Conservation (phyloP, 2,329 filamentous ascomycete genomes). For the Fusarium napiforme region DNA sequence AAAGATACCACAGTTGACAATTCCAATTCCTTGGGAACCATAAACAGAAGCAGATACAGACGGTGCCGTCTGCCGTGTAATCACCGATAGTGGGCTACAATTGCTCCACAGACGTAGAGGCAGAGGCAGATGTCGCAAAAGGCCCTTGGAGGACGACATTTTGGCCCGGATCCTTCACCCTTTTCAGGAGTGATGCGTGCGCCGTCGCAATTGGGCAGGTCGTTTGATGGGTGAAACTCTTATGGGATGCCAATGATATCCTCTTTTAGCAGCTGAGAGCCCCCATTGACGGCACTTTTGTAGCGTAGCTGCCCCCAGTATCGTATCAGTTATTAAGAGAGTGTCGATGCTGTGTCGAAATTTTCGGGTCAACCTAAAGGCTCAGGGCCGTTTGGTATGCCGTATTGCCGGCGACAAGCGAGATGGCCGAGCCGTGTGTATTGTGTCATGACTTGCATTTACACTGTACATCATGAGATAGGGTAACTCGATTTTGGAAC, state of each 20-base stretch:
- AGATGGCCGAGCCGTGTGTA: conserved; percentile 35
- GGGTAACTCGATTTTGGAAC: not conserved
- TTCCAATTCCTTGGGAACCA: not conserved
- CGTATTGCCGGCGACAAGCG: conserved; percentile 43
- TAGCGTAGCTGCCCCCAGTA: conserved; percentile 35
- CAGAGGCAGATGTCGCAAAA: conserved; percentile 45
- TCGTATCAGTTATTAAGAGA: conserved; percentile 11
- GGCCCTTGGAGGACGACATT: conserved; percentile 44
- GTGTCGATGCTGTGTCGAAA: conserved; percentile 31
- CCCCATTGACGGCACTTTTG: conserved; percentile 45
- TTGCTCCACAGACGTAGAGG: conserved; percentile 41
- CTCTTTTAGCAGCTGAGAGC: conserved; percentile 28
- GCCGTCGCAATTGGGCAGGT: conserved; percentile 44
- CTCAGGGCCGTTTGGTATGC: conserved; percentile 21
- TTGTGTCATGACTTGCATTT: conserved; percentile 18
- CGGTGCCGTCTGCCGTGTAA: conserved; percentile 28
- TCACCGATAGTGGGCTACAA: conserved; percentile 35
- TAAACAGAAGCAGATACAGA: not conserved
- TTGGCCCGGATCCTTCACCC: conserved; percentile 31
- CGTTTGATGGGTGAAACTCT: conserved; percentile 17
- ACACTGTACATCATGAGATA: conserved; percentile 35
- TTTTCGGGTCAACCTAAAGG: conserved; percentile 33
- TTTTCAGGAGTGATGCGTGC: conserved; percentile 23
- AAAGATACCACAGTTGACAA: conserved; percentile 2
- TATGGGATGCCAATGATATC: conserved; percentile 22